Evolutionary conservation across 2,329 filamentous ascomycete genomes (phyloP), one percentile per base, ranked within the genome.

Genomic region (Endothia cerciana): DNA sequence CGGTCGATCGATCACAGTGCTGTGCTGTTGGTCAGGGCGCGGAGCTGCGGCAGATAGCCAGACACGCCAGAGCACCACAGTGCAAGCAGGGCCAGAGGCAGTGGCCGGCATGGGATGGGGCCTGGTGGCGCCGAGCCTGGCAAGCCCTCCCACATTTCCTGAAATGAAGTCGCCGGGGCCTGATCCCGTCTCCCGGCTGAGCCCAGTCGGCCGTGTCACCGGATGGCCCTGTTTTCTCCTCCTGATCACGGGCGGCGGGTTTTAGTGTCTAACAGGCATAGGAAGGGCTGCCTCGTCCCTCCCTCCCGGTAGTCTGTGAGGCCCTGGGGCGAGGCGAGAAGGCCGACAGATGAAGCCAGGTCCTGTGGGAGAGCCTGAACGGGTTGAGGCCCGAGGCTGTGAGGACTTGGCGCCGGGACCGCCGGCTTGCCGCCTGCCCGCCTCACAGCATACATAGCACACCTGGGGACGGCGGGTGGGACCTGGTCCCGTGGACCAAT

Each of bases 401-500:
- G 55, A 25, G 38, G 55, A 40, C 22, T 57, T 58, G 55, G 55
- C 55, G 55, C 55, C 55, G 55, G 55, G 55, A 38, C 55, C 33
- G 55, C 55, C 55, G 55, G 55, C 36, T 10, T 40, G 55, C 55
- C 55, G 36, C 15, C 19, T 58, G 36, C 53, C 8, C n/a, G n/a
- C 36, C 19, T 36, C 33, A 36, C n/a, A n/a, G n/a, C n/a, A n/a
- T n/a, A n/a, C n/a, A n/a, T n/a, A n/a, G n/a, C n/a, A n/a, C n/a
- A n/a, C n/a, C n/a, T n/a, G n/a, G n/a, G n/a, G n/a, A n/a, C n/a
- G n/a, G n/a, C n/a, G n/a, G n/a, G n/a, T n/a, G n/a, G n/a, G n/a
- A n/a, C n/a, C n/a, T n/a, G n/a, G n/a, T n/a, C n/a, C n/a, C n/a
- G n/a, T n/a, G n/a, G n/a, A n/a, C n/a, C n/a, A n/a, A n/a, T n/a